phyloP scores from a whole-genome alignment of 192 early-diverging fungal species.

The Coemansia sp. region DNA sequence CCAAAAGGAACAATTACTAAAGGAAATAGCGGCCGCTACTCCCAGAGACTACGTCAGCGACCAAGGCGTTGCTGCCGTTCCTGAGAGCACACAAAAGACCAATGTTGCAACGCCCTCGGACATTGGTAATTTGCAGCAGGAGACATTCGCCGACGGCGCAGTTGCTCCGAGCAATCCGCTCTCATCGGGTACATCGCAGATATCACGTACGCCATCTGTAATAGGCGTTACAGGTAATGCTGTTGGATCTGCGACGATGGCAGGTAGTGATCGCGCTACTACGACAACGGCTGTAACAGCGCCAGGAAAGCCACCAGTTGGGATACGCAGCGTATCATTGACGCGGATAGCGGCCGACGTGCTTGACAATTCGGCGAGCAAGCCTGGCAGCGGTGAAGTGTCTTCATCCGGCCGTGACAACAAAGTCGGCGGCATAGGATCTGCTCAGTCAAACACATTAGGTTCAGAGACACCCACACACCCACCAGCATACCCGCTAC shows the following conservation, averaged over 20 bases:
- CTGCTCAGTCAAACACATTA: not conserved
- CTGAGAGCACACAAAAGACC: not conserved
- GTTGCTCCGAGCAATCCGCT: not conserved
- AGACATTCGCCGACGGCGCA: not conserved
- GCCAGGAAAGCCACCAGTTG: constrained; percentile 4
- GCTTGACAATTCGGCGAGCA: constrained; percentile 11
- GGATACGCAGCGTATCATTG: constrained; percentile 41
- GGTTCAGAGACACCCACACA: not conserved
- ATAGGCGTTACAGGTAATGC: not conserved
- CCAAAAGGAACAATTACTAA: constrained; percentile 16
- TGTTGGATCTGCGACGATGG: not conserved
- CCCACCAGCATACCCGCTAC: constrained; percentile 9
- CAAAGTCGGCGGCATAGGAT: not conserved
- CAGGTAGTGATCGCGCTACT: not conserved
- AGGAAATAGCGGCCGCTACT: not conserved
- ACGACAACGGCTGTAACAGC: not conserved
- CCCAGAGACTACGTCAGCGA: not conserved
- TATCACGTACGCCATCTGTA: constrained; percentile 1
- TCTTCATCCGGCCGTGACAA: constrained; percentile 20
- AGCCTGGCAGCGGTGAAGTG: constrained; percentile 25
- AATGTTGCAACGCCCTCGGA: not conserved
- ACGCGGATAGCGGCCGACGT: constrained; percentile 32
- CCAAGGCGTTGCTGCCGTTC: not conserved
- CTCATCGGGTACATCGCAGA: not conserved
- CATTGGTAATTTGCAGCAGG: not conserved